phyloP scores from a whole-genome alignment of 2,329 filamentous ascomycete genomes.

The Diatrype stigma region DNA sequence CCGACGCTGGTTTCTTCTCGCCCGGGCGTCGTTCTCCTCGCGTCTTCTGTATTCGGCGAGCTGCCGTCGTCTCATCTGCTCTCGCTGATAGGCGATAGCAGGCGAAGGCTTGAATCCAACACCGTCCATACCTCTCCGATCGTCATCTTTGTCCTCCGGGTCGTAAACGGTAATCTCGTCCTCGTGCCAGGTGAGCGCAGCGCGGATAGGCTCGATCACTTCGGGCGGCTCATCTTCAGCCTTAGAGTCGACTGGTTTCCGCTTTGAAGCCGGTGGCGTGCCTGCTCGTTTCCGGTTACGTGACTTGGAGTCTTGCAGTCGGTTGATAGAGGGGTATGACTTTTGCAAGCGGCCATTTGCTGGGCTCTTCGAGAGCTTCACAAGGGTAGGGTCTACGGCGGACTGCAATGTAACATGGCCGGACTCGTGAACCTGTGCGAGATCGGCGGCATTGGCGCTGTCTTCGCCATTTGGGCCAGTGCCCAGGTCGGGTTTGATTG shows the following conservation, averaged over 20 bases:
- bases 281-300: constrained; percentile 23
- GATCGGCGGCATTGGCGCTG: constrained; percentile 6
- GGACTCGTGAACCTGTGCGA: constrained; percentile 11
- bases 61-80: constrained; percentile 55
- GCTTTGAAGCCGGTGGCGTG: constrained; percentile 24
- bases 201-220: constrained; percentile 50
- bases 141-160: constrained; percentile 61
- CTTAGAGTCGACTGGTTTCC: constrained; percentile 16
- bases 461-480: constrained; percentile 8
- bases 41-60: constrained; percentile 59
- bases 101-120: constrained; percentile 63
- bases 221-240: constrained; percentile 29
- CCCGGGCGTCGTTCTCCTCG: constrained; percentile 57
- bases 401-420: constrained; percentile 14
- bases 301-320: constrained; percentile 35
- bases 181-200: constrained; percentile 62
- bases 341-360: constrained; percentile 24
- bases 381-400: constrained; percentile 18
- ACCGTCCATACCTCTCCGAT: constrained; percentile 63
- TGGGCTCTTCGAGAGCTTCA: constrained; percentile 9
- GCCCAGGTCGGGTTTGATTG: not conserved
- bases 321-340: constrained; percentile 36
- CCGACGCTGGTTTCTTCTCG: constrained; percentile 49
- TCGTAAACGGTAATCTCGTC: constrained; percentile 66
- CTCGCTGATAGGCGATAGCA: constrained; percentile 54